These are phyloP conservation scores for Venturia aucupariae DNA, from an alignment of 2,329 filamentous ascomycete species.

Conservation along the genomic window DNA sequence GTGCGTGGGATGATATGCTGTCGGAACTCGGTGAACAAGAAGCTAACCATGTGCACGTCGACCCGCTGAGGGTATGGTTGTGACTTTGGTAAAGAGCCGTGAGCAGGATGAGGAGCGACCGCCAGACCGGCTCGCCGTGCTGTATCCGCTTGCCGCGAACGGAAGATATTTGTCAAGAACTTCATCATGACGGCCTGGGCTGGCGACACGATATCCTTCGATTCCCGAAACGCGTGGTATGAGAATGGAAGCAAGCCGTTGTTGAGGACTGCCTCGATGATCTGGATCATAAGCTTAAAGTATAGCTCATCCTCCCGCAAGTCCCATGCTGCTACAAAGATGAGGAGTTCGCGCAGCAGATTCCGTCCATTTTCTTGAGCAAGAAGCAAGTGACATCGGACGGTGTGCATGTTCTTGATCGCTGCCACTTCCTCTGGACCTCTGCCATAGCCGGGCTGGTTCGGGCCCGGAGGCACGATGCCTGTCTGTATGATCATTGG, in stretches of 20 bases:
- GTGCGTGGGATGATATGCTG: constrained; percentile 90
- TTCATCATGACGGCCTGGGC: constrained; percentile 90
- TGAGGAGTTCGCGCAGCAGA: constrained; percentile 77
- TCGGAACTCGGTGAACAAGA: constrained; percentile 86
- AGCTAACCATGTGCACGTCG: constrained; percentile 64
- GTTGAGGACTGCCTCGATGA: constrained; percentile 84
- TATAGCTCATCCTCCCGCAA: constrained; percentile 88
- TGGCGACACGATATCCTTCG: constrained; percentile 92
- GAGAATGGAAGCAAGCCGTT: constrained; percentile 85
- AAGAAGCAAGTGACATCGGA: constrained; percentile 79
- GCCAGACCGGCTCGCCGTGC: constrained; percentile 58
- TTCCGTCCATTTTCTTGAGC: constrained; percentile 87
- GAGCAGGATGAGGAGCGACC: constrained; percentile 37
- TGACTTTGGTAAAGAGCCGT: not conserved
- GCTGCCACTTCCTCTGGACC: constrained; percentile 42
- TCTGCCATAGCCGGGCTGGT: constrained; percentile 44
- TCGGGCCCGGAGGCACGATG: constrained; percentile 72
- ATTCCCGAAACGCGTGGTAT: constrained; percentile 82
- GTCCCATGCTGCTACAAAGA: constrained; percentile 97
- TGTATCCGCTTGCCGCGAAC: constrained; percentile 43
- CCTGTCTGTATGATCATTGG: constrained; percentile 97
- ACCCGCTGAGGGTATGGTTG: constrained; percentile 36
- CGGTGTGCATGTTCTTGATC: constrained; percentile 73
- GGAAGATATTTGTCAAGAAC: constrained; percentile 82
- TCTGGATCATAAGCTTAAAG: constrained; percentile 93